These are phyloP conservation scores for Amanita muscaria DNA, from an alignment of 768 basidiomycete genomes.

Conservation along the genomic window DNA sequence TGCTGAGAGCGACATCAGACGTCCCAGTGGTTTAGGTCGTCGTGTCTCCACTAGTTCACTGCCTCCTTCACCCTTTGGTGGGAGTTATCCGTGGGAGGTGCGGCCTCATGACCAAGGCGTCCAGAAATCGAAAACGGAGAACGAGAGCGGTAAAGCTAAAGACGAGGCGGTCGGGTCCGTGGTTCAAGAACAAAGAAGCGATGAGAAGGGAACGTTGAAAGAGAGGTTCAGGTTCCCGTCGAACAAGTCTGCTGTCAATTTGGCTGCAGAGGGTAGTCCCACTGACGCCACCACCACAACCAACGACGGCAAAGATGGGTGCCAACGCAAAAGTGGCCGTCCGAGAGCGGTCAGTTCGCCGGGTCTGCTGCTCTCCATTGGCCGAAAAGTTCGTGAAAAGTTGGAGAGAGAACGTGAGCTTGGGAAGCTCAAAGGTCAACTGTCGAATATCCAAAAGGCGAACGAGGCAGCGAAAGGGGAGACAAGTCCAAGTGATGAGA, in stretches of 20 bases:
- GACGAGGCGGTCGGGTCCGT: too few species aligned
- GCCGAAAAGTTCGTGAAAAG: neutral
- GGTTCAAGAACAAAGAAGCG: neutral
- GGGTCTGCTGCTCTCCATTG: constrained; percentile 23
- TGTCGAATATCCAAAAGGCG: neutral
- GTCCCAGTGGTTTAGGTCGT: constrained; percentile 38
- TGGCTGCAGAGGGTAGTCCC: neutral
- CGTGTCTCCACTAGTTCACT: constrained; percentile 28
- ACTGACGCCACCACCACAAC: neutral
- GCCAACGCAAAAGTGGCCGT: constrained; percentile 9
- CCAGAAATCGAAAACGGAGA: neutral
- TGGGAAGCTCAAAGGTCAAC: neutral
- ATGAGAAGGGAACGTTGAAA: neutral
- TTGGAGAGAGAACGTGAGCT: neutral
- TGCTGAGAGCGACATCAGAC: constrained; percentile 30
- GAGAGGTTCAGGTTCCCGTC: constrained; percentile 5
- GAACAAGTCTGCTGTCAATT: neutral
- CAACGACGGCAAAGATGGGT: neutral
- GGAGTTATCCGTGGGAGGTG: constrained; percentile 7
- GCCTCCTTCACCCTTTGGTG: constrained; percentile 26
- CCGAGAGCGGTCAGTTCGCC: constrained; percentile 29
- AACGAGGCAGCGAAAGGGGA: neutral
- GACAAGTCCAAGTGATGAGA: neutral
- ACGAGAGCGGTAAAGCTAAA: neutral
- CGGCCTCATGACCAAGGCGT: neutral